phyloP scores from a whole-genome alignment of 2,329 filamentous ascomycete genomes.

The Cladosporium austrohemisphaericum region DNA sequence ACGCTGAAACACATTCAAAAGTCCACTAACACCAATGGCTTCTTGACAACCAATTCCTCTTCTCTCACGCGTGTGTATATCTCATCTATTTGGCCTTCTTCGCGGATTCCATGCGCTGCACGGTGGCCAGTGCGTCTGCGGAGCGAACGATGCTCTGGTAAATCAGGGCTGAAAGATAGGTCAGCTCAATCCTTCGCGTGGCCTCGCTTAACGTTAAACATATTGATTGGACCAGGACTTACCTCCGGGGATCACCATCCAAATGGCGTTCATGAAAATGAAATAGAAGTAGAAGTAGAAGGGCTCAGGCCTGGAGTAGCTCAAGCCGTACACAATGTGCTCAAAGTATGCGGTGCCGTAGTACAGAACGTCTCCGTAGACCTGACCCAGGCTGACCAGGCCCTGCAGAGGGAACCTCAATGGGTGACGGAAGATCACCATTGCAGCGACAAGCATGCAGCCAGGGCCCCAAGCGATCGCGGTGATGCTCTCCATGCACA shows the following conservation, averaged over 20 bases:
- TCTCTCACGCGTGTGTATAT: background rate
- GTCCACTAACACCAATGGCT: no score
- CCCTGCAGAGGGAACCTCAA: conserved; percentile 58
- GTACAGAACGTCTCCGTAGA: conserved; percentile 63
- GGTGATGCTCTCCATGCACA: conserved; percentile 84
- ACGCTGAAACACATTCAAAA: no score
- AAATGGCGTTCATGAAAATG: conserved; percentile 63
- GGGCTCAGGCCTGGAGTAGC: conserved; percentile 59
- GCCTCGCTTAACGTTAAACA: background rate
- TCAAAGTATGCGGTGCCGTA: conserved; percentile 62
- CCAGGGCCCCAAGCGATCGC: conserved; percentile 66
- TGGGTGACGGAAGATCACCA: conserved; percentile 53
- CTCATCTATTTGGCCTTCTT: conserved; percentile 25
- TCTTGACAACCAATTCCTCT: background rate
- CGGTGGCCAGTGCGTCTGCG: conserved; percentile 24
- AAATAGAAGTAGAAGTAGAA: conserved; percentile 66
- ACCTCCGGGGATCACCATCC: conserved; percentile 60
- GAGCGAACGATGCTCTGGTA: conserved; percentile 24
- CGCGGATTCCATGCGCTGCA: conserved; percentile 20
- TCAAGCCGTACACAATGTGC: conserved; percentile 50
- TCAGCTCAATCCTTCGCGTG: conserved; percentile 15
- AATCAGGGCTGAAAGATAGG: conserved; percentile 24
- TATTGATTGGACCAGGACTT: no score
- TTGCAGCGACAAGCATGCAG: conserved; percentile 54
- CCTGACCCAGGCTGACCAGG: conserved; percentile 59